Evolutionary conservation across 768 basidiomycete species (phyloP), one percentile per base, ranked within the genome.

Genomic region (Dioszegia crocea): DNA sequence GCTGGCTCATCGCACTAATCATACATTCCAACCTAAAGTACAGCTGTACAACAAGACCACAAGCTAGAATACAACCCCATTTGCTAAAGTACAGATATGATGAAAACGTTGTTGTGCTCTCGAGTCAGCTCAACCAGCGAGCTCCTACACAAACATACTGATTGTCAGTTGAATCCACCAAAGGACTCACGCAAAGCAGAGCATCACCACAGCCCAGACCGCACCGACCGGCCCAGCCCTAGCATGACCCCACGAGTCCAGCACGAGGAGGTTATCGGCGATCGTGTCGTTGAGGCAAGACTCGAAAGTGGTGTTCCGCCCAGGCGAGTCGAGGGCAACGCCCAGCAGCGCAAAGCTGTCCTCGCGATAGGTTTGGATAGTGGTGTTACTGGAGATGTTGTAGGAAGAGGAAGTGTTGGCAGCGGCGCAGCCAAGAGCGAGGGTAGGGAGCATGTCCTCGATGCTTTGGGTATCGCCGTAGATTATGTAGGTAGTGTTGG

Each of bases 251-350:
- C 40, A 5, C 40, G 40, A 43, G 16, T 29, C 27, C 3, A 48
- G 4, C 5, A 52, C 38, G n/a, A 31, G 38, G 3, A 52, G 50
- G n/a, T 38, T 38, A 19, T 52, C n/a, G 11, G 36, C 31, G n/a
- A 52, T 52, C 10, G 50, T 52, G 19, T 52, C 50, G n/a, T 52
- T 52, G 9, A 52, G 19, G 36, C 50, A 52, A 16, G 50, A 38
- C 26, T 39, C 39, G 19, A 52, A 52, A n/a, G n/a, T 38, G n/a
- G 19, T 24, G 36, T 52, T 52, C 4, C 36, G 8, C 33, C 36
- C 33, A 2, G 50, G 14, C 31, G 3, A 4, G 24, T 52, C 21
- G 11, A 41, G 24, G 3, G 14, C 11, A 16, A 52, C 10, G 10
- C 39, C 39, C 4, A 39, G 23, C 5, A 52, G 39, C 31, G 39